Conservation (phyloP, 768 basidiomycete genomes). For the Russula vinacea region DNA sequence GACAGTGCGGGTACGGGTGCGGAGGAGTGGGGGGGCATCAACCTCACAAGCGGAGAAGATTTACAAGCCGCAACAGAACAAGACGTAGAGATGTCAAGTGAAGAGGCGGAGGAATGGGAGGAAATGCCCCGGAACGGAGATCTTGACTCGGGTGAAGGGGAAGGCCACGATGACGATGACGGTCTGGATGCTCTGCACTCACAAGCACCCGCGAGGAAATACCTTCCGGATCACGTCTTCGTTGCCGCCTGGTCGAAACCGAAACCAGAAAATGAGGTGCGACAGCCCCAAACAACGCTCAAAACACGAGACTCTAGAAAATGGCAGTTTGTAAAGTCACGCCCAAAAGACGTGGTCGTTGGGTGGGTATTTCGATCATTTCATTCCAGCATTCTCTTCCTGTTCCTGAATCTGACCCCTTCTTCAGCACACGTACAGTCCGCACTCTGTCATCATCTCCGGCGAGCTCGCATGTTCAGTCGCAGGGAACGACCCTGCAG, state of each 20-base stretch:
- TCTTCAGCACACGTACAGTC: constrained; percentile 23
- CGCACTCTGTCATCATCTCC: constrained; percentile 26
- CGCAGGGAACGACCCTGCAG: constrained; percentile 9
- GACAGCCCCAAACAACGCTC: neutral
- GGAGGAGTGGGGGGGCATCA: constrained; percentile 23
- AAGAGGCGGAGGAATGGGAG: constrained; percentile 9
- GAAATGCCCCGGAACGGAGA: neutral
- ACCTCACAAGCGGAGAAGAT: neutral
- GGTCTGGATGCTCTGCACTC: neutral
- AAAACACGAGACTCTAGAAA: constrained; percentile 15
- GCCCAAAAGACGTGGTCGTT: constrained; percentile 27
- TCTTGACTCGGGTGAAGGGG: neutral
- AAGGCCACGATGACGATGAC: constrained; percentile 8
- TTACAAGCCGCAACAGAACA: neutral
- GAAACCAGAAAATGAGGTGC: constrained; percentile 4
- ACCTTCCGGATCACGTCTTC: constrained; percentile 30
- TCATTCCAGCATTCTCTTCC: neutral
- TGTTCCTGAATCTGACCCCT: constrained; percentile 16
- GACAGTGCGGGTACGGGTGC: constrained; percentile 10
- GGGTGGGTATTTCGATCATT: constrained; percentile 22
- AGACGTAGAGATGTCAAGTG: constrained; percentile 12
- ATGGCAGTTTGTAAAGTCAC: constrained; percentile 5
- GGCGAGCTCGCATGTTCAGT: neutral
- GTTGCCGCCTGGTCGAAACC: constrained; percentile 17
- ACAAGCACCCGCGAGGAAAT: constrained; percentile 12